Evolutionary conservation across 2,329 filamentous ascomycete genomes (phyloP).

Genomic region (Ophiostoma novo-ulmi): DNA sequence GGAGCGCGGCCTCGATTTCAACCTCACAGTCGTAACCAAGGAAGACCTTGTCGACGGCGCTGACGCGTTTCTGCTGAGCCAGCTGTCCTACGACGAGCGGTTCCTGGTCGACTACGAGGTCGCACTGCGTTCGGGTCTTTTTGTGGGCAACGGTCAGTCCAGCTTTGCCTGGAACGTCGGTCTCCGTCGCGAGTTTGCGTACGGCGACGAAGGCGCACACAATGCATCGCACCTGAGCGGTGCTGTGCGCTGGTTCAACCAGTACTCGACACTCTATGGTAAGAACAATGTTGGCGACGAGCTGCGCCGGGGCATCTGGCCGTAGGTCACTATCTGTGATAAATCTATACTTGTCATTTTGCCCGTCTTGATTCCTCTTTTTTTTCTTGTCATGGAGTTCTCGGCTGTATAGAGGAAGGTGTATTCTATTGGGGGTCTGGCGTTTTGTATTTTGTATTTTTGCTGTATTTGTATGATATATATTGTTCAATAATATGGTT

Average conservation of each 20-base stretch:
- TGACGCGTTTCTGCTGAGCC: conserved; percentile 35
- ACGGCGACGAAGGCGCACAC: conserved; percentile 25
- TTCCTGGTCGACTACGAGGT: conserved; percentile 49
- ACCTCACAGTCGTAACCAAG: conserved; percentile 41
- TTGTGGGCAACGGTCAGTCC: conserved; percentile 43
- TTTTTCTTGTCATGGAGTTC: conserved; percentile 10
- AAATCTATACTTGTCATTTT: too few species aligned
- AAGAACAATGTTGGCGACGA: conserved; percentile 24
- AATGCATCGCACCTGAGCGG: conserved; percentile 22
- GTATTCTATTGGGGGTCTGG: not conserved
- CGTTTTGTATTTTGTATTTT: not conserved
- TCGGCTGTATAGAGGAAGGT: not conserved
- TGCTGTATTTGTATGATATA: too few species aligned
- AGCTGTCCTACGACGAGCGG: conserved; percentile 46
- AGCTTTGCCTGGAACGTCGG: conserved; percentile 46
- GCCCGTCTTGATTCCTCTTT: not conserved
- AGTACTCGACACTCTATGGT: conserved; percentile 35
- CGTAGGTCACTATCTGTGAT: conserved; percentile 25
- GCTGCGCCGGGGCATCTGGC: conserved; percentile 31
- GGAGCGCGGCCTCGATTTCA: conserved; percentile 35
- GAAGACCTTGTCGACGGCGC: conserved; percentile 38
- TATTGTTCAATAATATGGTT: not conserved
- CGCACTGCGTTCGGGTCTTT: conserved; percentile 40
- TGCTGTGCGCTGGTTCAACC: conserved; percentile 34
- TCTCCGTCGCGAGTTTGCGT: conserved; percentile 36